Base-by-base conservation (phyloP, 2,329 filamentous ascomycete species). In the Dryadomyces quercus-mongolicae region DNA sequence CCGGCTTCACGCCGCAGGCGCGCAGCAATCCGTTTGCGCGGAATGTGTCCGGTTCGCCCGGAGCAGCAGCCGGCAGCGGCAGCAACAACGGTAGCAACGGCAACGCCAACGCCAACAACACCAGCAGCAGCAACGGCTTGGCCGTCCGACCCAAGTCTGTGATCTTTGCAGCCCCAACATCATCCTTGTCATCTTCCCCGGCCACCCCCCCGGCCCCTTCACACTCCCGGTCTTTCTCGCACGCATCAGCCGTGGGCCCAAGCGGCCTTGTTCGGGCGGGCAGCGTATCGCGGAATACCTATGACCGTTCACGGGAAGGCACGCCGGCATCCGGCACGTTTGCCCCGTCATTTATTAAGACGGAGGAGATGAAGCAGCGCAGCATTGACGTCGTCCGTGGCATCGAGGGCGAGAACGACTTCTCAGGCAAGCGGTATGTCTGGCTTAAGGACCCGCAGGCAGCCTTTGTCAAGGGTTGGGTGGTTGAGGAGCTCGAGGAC, bases 361-460 rank as follows among this genome's bases (percentile, higher is more conserved):
- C 84, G 0, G 90, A 95, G 60, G 88, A 91, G 60, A 73, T 87
- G 68, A 77, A 82, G 60, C 73, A 63, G 46, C 57, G 55, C 53
- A 60, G 69, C 38, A 68, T 75, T 52, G 81, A 83, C 59, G 64
- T 73, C 12, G 77, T 85, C 16, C 75, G 75, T 51, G 86, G 88
- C 18, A 90, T 96, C 56, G 94, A 98, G 70, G 93, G 93, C 59
- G 92, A 96, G 66, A 97, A 96, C 67, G 93, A 98, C 75, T 97
- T 98, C 68, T 98, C 93, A 0, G 94, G 93, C 55, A 97, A 94
- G 73, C 82, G 93, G 73, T 98, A 97, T 74, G 91, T 98, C 60
- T 98, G 93, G 94, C 75, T 98, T 65, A 88, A 86, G 68, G 91
- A 98, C 70, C 77, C 88, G 1, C 80, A 91, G 63, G 78, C 79